Conservation (phyloP, 257 asterid species). For the Cordia subcordata region DNA sequence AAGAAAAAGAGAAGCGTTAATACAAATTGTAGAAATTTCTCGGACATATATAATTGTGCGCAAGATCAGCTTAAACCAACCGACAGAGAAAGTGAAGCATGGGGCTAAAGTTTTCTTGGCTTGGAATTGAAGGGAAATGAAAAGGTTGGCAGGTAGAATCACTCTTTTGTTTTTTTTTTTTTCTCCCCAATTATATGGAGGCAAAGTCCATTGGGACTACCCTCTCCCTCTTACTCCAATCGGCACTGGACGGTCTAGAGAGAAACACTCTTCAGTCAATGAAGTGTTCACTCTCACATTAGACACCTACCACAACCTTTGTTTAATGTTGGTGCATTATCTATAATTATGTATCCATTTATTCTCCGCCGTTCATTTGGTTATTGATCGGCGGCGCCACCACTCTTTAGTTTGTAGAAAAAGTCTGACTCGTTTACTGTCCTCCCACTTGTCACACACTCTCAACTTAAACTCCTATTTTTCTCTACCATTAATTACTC, state of each 20-base stretch:
- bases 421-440: constrained; percentile 32
- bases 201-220: too few species aligned
- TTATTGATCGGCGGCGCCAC: constrained; percentile 46
- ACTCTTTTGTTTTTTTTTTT: too few species aligned
- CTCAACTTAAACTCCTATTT: constrained; percentile 50
- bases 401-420: constrained; percentile 24
- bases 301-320: not conserved
- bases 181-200: too few species aligned
- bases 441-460: constrained; percentile 66
- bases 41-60: constrained; percentile 4
- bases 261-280: constrained; percentile 49
- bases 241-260: constrained; percentile 47
- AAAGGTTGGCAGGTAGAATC: constrained; percentile 18
- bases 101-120: constrained; percentile 12
- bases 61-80: constrained; percentile 9
- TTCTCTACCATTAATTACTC: constrained; percentile 45
- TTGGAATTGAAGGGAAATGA: constrained; percentile 24
- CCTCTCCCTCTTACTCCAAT: constrained; percentile 19
- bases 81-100: constrained; percentile 16
- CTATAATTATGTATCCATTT: constrained; percentile 5
- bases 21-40: not conserved
- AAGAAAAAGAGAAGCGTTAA: too few species aligned
- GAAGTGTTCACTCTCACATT: constrained; percentile 8
- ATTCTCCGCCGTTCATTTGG: constrained; percentile 28
- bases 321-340: not conserved